Percentiles rank a stretch among this genome's conserved stretches.
These are phyloP conservation scores for Hypoxylon sp. DNA, from an alignment of 2,329 filamentous ascomycete genomes.

Conservation along the genomic window DNA sequence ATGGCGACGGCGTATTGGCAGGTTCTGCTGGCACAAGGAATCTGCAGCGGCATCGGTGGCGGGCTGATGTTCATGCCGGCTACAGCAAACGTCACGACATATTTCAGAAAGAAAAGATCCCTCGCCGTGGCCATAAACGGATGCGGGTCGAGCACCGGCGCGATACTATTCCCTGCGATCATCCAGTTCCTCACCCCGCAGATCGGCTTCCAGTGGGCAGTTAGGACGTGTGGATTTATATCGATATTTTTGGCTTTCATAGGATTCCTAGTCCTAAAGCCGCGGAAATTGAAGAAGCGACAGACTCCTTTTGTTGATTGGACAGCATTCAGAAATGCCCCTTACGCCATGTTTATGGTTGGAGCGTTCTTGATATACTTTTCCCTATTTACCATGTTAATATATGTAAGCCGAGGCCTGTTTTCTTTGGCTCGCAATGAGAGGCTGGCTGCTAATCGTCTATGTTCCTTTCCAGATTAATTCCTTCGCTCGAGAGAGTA, in stretches of 20 bases:
- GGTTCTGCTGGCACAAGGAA: conserved; percentile 39
- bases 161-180: conserved; percentile 53
- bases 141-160: conserved; percentile 41
- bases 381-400: conserved; percentile 35
- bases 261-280: conserved; percentile 22
- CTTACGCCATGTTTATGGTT: conserved; percentile 47
- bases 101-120: conserved; percentile 45
- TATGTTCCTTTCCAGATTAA: conserved; percentile 47
- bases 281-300: conserved; percentile 16
- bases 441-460: too few relatives aligned
- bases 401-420: conserved; percentile 37
- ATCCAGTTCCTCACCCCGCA: conserved; percentile 55
- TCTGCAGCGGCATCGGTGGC: conserved; percentile 39
- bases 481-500: conserved; percentile 51
- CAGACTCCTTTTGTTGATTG: conserved; percentile 22
- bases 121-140: conserved; percentile 38
- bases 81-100: conserved; percentile 39
- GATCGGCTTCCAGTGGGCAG: conserved; percentile 65
- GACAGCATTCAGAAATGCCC: conserved; percentile 19
- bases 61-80: conserved; percentile 38
- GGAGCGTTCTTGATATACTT: conserved; percentile 49
- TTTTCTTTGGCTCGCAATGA: too few relatives aligned
- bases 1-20: conserved; percentile 51
- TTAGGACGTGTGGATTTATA: conserved; percentile 58
- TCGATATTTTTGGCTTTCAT: conserved; percentile 13